Evolutionary conservation across 345 rosid species (phyloP).

Genomic region (Noccaea bulbosa): DNA sequence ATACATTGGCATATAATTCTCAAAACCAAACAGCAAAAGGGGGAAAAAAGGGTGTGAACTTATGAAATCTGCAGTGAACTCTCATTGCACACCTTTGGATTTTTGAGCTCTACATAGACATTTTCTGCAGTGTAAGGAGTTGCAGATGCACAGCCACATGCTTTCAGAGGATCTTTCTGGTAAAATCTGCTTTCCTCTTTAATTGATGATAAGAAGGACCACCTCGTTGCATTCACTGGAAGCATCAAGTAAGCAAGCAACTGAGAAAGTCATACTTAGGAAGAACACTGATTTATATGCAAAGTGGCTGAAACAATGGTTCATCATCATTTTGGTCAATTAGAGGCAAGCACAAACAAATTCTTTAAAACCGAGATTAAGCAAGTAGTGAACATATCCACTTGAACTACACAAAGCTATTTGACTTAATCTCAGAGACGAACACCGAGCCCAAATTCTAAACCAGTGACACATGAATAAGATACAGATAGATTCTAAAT

Average conservation of each 20-base stretch:
- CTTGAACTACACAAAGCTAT: background rate
- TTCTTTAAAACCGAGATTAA: background rate
- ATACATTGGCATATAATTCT: background rate
- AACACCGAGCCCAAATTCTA: background rate
- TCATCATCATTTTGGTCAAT: background rate
- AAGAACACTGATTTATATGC: background rate
- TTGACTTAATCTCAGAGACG: background rate
- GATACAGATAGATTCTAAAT: too few relatives aligned
- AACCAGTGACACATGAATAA: too few relatives aligned
- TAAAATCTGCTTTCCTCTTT: conserved; percentile 48
- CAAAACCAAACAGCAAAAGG: background rate
- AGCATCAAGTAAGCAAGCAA: conserved; percentile 20
- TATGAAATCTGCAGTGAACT: background rate
- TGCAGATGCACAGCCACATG: conserved; percentile 46
- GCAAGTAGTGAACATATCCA: background rate
- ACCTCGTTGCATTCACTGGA: conserved; percentile 54
- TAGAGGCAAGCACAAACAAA: background rate
- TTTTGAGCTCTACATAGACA: conserved; percentile 44
- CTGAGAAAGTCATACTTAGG: background rate
- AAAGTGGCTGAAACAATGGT: background rate
- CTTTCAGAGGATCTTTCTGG: conserved; percentile 44
- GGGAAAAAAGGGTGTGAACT: background rate
- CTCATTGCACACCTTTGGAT: conserved; percentile 42
- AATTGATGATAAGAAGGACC: conserved; percentile 50
- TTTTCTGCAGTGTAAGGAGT: conserved; percentile 47